Evolutionary conservation across 352 stramenopile genomes (phyloP).

Genomic region (Phytophthora tentaculata): DNA sequence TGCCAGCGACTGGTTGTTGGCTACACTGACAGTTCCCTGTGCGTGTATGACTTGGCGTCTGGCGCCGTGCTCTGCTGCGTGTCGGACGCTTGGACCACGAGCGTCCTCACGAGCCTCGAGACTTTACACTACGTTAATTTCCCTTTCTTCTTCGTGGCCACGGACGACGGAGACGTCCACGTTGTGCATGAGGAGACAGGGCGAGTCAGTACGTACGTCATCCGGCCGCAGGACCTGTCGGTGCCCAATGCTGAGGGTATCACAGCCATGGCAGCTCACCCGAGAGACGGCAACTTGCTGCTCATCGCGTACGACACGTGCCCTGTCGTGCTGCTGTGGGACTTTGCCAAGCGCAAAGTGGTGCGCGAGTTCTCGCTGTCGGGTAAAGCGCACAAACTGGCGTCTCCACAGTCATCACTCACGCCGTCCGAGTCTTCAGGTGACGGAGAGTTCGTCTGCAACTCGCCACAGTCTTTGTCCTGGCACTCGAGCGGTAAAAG

Average conservation of each 20-base stretch:
- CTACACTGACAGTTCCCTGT: slow-evolving; percentile 72
- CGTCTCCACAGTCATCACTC: slow-evolving; percentile 16
- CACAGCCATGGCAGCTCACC: slow-evolving; percentile 62
- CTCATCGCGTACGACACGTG: slow-evolving; percentile 69
- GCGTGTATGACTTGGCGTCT: slow-evolving; percentile 62
- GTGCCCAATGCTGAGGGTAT: slow-evolving; percentile 33
- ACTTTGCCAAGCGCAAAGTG: slow-evolving; percentile 73
- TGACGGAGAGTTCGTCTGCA: slow-evolving; percentile 26
- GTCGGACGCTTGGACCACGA: slow-evolving; percentile 65
- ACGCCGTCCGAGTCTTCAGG: slow-evolving; percentile 17
- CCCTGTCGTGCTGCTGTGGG: slow-evolving; percentile 60
- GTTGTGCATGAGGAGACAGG: slow-evolving; percentile 82
- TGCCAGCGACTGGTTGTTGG: slow-evolving; percentile 65
- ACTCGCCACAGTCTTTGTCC: slow-evolving; percentile 63
- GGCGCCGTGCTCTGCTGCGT: slow-evolving; percentile 32
- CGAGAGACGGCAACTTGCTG: slow-evolving; percentile 65
- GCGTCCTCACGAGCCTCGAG: slow-evolving; percentile 67
- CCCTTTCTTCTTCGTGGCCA: slow-evolving; percentile 76
- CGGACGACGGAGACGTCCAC: slow-evolving; percentile 73
- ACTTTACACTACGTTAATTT: slow-evolving; percentile 63
- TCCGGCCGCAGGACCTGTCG: slow-evolving; percentile 52
- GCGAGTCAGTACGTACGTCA: slow-evolving; percentile 68
- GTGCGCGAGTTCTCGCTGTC: slow-evolving; percentile 46
- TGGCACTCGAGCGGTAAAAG: slow-evolving; percentile 83
- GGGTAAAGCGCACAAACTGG: slow-evolving; percentile 30